These are phyloP conservation scores for Verticillium zaregamsianum DNA, from an alignment of 2,329 filamentous ascomycete genomes.

Conservation along the genomic window DNA sequence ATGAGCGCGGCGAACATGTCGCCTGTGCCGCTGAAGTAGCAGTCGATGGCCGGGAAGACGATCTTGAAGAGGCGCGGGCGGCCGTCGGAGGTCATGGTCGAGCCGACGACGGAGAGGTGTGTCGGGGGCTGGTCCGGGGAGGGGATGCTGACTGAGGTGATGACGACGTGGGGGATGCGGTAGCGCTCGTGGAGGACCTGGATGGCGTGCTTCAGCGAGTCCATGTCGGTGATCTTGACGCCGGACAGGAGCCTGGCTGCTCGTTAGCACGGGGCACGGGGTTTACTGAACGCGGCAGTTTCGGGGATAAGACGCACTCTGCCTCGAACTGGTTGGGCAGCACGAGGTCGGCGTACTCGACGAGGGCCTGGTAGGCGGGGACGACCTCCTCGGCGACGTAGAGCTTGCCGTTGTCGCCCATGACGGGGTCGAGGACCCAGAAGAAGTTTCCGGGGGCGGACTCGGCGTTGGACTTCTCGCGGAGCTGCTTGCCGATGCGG, in stretches of 20 bases:
- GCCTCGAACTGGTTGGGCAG: conserved; percentile 97
- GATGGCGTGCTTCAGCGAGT: conserved; percentile 69
- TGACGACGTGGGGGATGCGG: conserved; percentile 80
- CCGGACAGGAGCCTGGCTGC: conserved; percentile 70
- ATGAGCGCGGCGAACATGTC: conserved; percentile 98
- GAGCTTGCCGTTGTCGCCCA: conserved; percentile 90
- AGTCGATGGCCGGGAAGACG: conserved; percentile 79
- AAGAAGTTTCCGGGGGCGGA: conserved; percentile 71
- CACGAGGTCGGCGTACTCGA: conserved; percentile 83
- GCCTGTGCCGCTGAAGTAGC: conserved; percentile 93
- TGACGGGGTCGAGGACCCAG: conserved; percentile 96
- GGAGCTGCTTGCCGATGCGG: conserved; percentile 75
- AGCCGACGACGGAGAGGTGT: conserved; percentile 71
- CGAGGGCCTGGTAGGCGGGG: conserved; percentile 77
- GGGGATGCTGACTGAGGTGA: conserved; percentile 79
- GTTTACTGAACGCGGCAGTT: neutral
- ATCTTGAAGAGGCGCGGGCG: conserved; percentile 82
- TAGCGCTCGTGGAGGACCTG: conserved; percentile 72
- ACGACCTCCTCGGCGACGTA: conserved; percentile 92
- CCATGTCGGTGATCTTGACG: conserved; percentile 74
- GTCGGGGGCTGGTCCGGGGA: conserved; percentile 42
- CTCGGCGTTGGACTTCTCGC: conserved; percentile 54
- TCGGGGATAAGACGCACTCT: conserved; percentile 57
- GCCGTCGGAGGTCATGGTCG: conserved; percentile 60
- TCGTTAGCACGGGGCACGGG: neutral